Base-by-base conservation (phyloP, 2,329 filamentous ascomycete species). In the Ophiostoma pallidulum region DNA sequence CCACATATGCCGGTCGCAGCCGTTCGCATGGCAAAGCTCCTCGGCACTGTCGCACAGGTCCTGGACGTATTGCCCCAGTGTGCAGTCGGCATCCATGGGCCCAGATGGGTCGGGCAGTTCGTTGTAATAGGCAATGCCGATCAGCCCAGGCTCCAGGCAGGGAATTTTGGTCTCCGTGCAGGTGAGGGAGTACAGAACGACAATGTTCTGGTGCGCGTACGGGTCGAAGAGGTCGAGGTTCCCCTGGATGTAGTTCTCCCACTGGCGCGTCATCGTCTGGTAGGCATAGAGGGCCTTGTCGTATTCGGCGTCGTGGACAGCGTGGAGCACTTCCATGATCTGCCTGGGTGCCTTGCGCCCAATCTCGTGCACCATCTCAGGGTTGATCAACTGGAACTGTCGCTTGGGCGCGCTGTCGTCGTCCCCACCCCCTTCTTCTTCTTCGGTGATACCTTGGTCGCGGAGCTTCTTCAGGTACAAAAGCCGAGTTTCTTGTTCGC, bases 251-350 rank as follows among this genome's bases (percentile, higher is more conserved):
- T 95, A 95, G 24, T 87, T 86, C 61, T 98, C 92, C 92, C 92
- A 98, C 57, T 96, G 90, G 26, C 87, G 80, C 48, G 89, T 95
- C 61, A 97, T 91, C 0, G 88, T 96, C 62, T 89, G 80, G 61
- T 97, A 98, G 57, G 90, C 89, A 65, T 96, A 87, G 29, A 94
- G 68, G 2, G 91, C 90, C 64, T 92, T 94, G 62, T 98, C 90
- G 58, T 97, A 96, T 63, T 98, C 92, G 2, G 90, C 90, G 61
- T 96, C 88, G 63, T 97, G 90, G 12, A 96, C 90, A 19, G 92
- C 92, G 61, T 92, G 89, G 7, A 98, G 69, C 41, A 97, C 88
- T 58, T 97, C 91, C 68, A 90, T 89, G 28, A 96, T 86, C 60
- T 94, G 88, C 38, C 80, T 80, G 0, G 90, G 86, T 4, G 87